These are phyloP conservation scores for Salvia miltiorrhiza DNA, from an alignment of 257 asterid genomes.

Conservation along the genomic window DNA sequence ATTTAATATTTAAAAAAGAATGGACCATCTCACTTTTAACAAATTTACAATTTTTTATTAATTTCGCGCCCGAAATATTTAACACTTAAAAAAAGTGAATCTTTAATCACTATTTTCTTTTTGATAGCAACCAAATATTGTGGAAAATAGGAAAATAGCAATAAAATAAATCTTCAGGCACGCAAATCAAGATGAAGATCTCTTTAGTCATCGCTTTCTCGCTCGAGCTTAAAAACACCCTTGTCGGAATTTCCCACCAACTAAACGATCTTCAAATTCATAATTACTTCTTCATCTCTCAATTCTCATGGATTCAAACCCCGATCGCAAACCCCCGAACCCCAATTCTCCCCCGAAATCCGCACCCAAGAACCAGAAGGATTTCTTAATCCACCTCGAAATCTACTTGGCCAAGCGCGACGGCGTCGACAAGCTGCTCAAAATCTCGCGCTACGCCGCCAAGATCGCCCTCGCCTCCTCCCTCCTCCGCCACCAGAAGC, in stretches of 20 bases:
- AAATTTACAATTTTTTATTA: too few species aligned
- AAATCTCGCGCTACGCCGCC: constrained; percentile 87
- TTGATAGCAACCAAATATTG: too few species aligned
- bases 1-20: too few species aligned
- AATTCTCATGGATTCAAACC: constrained; percentile 39
- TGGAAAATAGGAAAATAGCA: too few species aligned
- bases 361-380: constrained; percentile 25
- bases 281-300: neutral
- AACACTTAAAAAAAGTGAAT: too few species aligned
- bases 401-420: constrained; percentile 80
- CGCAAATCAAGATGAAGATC: constrained; percentile 9
- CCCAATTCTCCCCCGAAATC: constrained; percentile 10
- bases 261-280: constrained; percentile 3
- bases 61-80: too few species aligned
- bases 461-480: constrained; percentile 72
- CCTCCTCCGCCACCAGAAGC: constrained; percentile 25
- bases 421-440: constrained; percentile 84
- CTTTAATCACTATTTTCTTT: too few species aligned
- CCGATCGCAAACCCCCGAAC: constrained; percentile 22
- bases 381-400: constrained; percentile 74
- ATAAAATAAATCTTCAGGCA: neutral
- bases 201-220: neutral
- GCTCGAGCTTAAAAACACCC: neutral
- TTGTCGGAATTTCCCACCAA: neutral
- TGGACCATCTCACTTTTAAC: too few species aligned